Evolutionary conservation across 805 yeast genomes (phyloP), one percentile per base, ranked within the genome.

Genomic region (Kluyveromyces siamensis): DNA sequence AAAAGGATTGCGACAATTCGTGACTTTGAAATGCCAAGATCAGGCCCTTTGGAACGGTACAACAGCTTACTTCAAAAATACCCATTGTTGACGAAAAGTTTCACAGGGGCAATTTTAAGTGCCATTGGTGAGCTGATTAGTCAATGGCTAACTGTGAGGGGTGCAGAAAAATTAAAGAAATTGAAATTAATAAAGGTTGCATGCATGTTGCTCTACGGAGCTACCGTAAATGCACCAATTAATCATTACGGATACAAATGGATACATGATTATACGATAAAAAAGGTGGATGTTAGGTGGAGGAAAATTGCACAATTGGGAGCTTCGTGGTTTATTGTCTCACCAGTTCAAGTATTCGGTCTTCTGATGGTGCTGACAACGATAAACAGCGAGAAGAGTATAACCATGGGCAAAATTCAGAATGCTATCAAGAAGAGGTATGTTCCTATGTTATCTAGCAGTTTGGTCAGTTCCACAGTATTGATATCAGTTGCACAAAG

Each of bases 401-500:
- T 19, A 40, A 47, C 36, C n/a, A 21, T 6, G 46, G 42, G 14
- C 11, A 40, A 37, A 19, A 46, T 54, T 10, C 48, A 41, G 41
- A 42, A 48, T 18, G 52, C 42, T 44, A 27, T 55, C 25, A 50
- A 46, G 45, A 38, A 44, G n/a, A 49, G 50, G 21, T 57, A 55
- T 37, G 42, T 45, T 2, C 51, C 54, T 33, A 49, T 57, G 47
- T 41, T 55, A 37, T 48, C 58, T 27, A 51, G 56, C 25, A 55
- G 61, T 42, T 48, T 54, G 41, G 41, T 54, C n/a, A 52, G 53
- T 14, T 49, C 61, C 6, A 49, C 59, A 2, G 49, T 54, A 11
- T 50, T 57, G 36, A 55, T 57, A 8, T 55, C 59, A 14, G 40
- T 53, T 25, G 61, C 61, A 16, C 61, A 57, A 45, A 53, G 47